Evolutionary conservation across 129 eudicot species (phyloP).

Genomic region (Flaveria linearis): DNA sequence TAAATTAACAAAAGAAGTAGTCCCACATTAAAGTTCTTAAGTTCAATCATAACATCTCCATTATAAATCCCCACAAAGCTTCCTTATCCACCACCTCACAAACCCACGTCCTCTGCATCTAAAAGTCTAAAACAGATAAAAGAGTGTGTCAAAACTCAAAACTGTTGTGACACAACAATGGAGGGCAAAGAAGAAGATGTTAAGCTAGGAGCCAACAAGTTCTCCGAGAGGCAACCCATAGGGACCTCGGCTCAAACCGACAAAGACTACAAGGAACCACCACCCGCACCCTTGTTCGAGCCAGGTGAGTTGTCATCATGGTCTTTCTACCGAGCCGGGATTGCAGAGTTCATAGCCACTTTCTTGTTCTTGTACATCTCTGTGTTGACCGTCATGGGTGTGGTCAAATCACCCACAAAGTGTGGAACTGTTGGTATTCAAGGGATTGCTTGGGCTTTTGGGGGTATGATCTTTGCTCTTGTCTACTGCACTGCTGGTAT

Average conservation of each 20-base stretch:
- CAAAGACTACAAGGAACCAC: constrained; percentile 79
- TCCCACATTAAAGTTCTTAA: no score
- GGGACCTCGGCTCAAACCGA: constrained; percentile 84
- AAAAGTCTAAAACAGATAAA: no score
- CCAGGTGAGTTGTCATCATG: constrained; percentile 75
- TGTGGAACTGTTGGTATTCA: constrained; percentile 89
- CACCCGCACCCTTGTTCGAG: constrained; percentile 84
- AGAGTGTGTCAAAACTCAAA: not conserved
- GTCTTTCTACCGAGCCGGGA: constrained; percentile 89
- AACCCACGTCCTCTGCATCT: no score
- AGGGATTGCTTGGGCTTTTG: constrained; percentile 97
- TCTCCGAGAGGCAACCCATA: constrained; percentile 62
- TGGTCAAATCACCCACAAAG: constrained; percentile 43
- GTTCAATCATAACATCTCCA: constrained; percentile 2
- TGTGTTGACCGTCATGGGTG: constrained; percentile 83
- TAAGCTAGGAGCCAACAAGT: constrained; percentile 80
- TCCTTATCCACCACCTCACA: constrained; percentile 26
- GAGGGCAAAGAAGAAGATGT: constrained; percentile 90
- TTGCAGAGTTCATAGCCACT: constrained; percentile 89
- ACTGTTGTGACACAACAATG: constrained; percentile 42
- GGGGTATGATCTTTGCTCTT: constrained; percentile 93
- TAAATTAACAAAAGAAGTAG: no score
- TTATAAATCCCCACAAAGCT: constrained; percentile 52
- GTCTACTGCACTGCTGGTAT: constrained; percentile 92
- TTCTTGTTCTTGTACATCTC: constrained; percentile 77